These are phyloP conservation scores for Cucurbita argyrosperma DNA, from an alignment of 306 rosid genomes.

Conservation along the genomic window DNA sequence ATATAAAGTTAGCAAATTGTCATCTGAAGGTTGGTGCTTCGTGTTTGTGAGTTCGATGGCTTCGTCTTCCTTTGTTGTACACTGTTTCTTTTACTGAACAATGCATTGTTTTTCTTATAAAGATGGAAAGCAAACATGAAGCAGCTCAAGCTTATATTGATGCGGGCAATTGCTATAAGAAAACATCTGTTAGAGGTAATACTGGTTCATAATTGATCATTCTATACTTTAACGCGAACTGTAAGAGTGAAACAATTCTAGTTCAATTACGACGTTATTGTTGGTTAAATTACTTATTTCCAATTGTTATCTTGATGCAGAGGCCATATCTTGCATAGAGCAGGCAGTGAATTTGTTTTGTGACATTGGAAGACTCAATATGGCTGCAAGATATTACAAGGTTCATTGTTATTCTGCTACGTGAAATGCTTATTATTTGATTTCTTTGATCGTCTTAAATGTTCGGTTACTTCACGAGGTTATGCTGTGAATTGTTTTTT, in stretches of 20 bases:
- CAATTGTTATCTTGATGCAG: conserved; percentile 21
- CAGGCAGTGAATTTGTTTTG: conserved; percentile 61
- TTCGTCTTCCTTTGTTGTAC: not conserved
- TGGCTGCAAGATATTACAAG: conserved; percentile 91
- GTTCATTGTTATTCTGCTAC: conserved; percentile 17
- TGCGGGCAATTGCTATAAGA: conserved; percentile 86
- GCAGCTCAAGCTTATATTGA: conserved; percentile 84
- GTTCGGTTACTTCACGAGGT: not conserved
- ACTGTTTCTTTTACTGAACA: not conserved
- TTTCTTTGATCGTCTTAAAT: conserved; percentile 3
- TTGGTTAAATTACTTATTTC: not conserved
- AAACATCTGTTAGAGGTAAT: conserved; percentile 47
- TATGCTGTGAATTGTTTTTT: not conserved
- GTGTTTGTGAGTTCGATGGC: conserved; percentile 1
- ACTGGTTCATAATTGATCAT: not conserved
- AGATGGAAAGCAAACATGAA: conserved; percentile 88
- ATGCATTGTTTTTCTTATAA: conserved; percentile 8
- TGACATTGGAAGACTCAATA: conserved; percentile 88
- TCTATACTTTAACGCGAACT: not conserved
- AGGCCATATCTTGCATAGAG: conserved; percentile 64
- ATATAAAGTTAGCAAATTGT: conserved; percentile 63
- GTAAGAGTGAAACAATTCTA: not conserved
- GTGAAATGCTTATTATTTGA: not conserved
- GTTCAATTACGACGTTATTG: not conserved
- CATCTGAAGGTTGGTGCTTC: conserved; percentile 55